A percentile compares a stretch with the other conserved stretches of the same genome.
phyloP scores from a whole-genome alignment of 352 stramenopile genomes.

The Albugo laibachii region DNA sequence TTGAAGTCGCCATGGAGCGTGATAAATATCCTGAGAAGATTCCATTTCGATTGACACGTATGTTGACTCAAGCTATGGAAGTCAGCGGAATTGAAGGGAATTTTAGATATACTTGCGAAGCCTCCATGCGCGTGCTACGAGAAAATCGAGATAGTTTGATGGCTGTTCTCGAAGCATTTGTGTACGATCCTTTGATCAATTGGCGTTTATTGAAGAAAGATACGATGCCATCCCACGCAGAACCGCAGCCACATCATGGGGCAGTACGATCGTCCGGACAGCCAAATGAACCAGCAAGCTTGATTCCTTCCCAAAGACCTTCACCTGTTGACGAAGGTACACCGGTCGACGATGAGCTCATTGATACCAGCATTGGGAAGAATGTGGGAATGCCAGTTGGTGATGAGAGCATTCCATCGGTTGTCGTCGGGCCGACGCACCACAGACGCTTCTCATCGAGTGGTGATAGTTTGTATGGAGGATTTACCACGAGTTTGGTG shows the following conservation, averaged over 20 bases:
- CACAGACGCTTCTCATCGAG: background rate
- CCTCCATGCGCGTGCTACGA: constrained; percentile 94
- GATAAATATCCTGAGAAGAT: constrained; percentile 99
- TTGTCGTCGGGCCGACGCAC: background rate
- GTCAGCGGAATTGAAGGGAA: constrained; percentile 98
- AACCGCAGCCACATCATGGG: constrained; percentile 8
- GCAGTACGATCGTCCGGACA: background rate
- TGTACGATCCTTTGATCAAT: constrained; percentile 99
- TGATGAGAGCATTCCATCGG: background rate
- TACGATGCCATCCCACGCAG: constrained; percentile 47
- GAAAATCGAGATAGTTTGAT: constrained; percentile 98
- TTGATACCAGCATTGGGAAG: constrained; percentile 1
- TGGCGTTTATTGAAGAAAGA: constrained; percentile 91
- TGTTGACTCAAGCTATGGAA: constrained; percentile 98
- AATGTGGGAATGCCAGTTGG: background rate
- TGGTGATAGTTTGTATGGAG: background rate
- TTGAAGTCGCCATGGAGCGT: constrained; percentile 98
- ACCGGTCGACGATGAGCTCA: background rate
- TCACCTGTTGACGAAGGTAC: constrained; percentile 1
- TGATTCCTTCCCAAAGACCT: background rate
- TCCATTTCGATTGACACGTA: constrained; percentile 99
- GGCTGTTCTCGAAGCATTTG: constrained; percentile 99
- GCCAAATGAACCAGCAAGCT: background rate
- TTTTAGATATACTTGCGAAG: constrained; percentile 97
- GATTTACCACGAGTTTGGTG: background rate